These are phyloP conservation scores for Fusarium domesticum DNA, from an alignment of 2,329 filamentous ascomycete genomes.

Conservation along the genomic window DNA sequence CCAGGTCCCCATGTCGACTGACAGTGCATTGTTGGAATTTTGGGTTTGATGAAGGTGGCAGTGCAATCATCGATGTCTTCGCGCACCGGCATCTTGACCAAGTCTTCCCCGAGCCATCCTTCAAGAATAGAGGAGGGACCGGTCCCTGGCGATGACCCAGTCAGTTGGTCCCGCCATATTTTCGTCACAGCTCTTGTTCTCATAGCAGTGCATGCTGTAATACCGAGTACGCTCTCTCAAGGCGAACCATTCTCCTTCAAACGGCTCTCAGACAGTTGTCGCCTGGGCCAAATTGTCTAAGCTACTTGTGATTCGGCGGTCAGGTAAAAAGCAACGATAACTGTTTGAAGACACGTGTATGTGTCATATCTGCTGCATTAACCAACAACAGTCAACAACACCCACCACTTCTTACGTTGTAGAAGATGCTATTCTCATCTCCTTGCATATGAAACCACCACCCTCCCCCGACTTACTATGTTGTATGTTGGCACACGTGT, in stretches of 20 bases:
- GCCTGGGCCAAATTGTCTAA: slow-evolving; percentile 1
- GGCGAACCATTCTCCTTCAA: slow-evolving; percentile 3
- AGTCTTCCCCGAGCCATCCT: background rate
- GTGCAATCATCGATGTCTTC: background rate
- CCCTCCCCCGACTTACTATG: too few relatives aligned
- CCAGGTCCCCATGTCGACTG: background rate
- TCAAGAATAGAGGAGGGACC: background rate
- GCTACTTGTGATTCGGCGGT: background rate
- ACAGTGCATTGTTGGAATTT: background rate
- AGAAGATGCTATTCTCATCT: too few relatives aligned
- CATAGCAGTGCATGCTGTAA: slow-evolving; percentile 11
- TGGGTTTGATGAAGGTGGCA: background rate
- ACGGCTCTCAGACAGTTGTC: slow-evolving; percentile 1
- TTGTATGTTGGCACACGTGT: too few relatives aligned
- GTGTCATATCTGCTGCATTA: too few relatives aligned
- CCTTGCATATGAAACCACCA: too few relatives aligned
- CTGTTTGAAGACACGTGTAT: too few relatives aligned
- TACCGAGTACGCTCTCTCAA: slow-evolving; percentile 4
- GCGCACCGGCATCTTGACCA: background rate
- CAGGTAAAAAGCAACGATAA: background rate
- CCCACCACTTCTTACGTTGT: too few relatives aligned
- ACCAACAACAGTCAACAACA: too few relatives aligned
- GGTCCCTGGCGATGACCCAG: background rate
- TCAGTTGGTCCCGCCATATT: too few relatives aligned
- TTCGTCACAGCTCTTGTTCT: too few relatives aligned